Percentiles rank a stretch among this genome's conserved stretches.
phyloP scores from a whole-genome alignment of 1,139 yeast genomes.

The Wickerhamiella infanticola region DNA sequence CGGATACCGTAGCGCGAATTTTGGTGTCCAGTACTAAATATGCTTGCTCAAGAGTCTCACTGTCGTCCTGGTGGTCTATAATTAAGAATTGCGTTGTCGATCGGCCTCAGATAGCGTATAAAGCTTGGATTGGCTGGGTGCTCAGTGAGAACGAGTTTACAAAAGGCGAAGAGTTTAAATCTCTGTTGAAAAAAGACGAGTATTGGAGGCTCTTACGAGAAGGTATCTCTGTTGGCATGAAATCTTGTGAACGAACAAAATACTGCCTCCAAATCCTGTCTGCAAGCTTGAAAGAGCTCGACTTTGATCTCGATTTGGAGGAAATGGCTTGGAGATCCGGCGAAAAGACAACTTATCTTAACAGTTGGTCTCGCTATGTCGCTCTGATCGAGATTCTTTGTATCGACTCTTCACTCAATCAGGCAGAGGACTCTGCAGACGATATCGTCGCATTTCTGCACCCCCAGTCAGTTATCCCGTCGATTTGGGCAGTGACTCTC shows the following conservation, averaged over 20 bases:
- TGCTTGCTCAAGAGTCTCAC: neutral
- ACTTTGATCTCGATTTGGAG: conserved; percentile 27
- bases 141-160: neutral
- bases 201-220: conserved; percentile 50
- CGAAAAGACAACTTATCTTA: conserved; percentile 24
- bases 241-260: conserved; percentile 56
- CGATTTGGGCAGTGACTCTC: conserved; percentile 56
- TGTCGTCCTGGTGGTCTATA: neutral
- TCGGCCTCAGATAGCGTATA: neutral
- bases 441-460: conserved; percentile 48
- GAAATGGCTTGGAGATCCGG: conserved; percentile 32
- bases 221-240: conserved; percentile 34
- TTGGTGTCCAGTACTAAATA: neutral
- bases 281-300: conserved; percentile 37
- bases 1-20: neutral
- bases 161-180: neutral
- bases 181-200: conserved; percentile 10
- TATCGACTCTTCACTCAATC: conserved; percentile 75
- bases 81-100: neutral
- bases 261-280: conserved; percentile 55
- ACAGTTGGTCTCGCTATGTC: conserved; percentile 56
- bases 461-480: conserved; percentile 40
- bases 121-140: neutral
- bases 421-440: conserved; percentile 59
- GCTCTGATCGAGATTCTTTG: conserved; percentile 71